Base-by-base conservation (phyloP, 2,329 filamentous ascomycete species). In the Arachnopeziza araneosa region DNA sequence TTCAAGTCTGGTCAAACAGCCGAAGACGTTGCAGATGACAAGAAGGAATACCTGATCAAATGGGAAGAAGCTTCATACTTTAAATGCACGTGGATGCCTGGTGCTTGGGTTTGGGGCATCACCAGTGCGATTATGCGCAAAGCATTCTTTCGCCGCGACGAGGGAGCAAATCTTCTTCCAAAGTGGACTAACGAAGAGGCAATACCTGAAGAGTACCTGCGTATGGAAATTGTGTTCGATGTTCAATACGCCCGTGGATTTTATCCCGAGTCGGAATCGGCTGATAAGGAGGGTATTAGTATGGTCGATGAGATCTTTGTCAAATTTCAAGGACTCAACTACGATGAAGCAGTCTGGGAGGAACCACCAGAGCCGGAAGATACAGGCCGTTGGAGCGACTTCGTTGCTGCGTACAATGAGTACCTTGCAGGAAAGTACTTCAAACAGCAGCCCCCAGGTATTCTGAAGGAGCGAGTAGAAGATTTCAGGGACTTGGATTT, bases 331-430 rank as follows among this genome's bases (percentile, higher is more conserved):
- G 95, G 95, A 14, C 82, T 99, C 8, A 83, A 87, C 5, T 98
- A 99, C 70, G 91, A 96, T 64, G 92, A 97, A 61, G 84, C 86
- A 0, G 92, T 96, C 0, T 97, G 93, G 93, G 93, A 96, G 67
- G 80, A 83, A 1, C 91, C 92, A 0, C 93, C 93, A 0, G 75
- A 79, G 1, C 76, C 78, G 1, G 83, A 90, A 60, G 83, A 82
- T 14, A 75, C 72, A 12, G 83, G 86, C 24, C 80, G 88, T 49
- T 97, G 92, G 84, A 79, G 81, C 2, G 89, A 95, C 59, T 99
- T 96, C 70, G 80, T 87, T 58, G 80, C 82, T 19, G 93, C 95
- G 0, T 99, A 96, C 71, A 83, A 88, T 63, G 92, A 98, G 70
- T 97, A 89, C 76, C 82, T 97, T 7, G 82, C 85, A 56, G 91